phyloP scores from a whole-genome alignment of 225 moss, liverwort and hornwort genomes.

The Rhytidiadelphus loreus region DNA sequence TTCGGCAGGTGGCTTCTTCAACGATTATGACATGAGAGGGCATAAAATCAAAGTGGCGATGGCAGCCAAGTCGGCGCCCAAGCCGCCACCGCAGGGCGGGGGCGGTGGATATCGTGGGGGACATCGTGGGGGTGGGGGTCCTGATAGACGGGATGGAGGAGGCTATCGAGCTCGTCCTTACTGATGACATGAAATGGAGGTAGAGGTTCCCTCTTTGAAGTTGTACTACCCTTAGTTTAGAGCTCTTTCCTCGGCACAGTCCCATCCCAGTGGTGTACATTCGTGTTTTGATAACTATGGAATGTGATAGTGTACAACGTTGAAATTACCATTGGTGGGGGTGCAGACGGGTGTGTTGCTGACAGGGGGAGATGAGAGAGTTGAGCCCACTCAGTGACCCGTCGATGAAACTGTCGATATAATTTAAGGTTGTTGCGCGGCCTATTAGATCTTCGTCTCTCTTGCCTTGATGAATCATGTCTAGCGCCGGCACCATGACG shows the following conservation, averaged over 20 bases:
- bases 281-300: not conserved
- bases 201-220: not conserved
- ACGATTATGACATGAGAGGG: conserved; percentile 76
- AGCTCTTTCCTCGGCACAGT: not conserved
- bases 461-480: not conserved
- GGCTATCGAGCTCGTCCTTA: conserved; percentile 91
- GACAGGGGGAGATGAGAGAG: not conserved
- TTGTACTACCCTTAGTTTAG: not conserved
- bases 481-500: not conserved
- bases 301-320: not conserved
- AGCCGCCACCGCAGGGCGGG: conserved; percentile 50
- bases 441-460: not conserved
- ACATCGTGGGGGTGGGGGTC: conserved; percentile 56
- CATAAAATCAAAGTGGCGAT: conserved; percentile 90
- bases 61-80: conserved; percentile 94
- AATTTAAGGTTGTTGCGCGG: not conserved
- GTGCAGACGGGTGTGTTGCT: not conserved
- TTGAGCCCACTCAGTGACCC: not conserved
- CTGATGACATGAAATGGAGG: conserved; percentile 20
- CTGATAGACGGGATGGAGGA: conserved; percentile 88
- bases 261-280: not conserved
- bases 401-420: not conserved
- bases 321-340: not conserved
- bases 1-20: conserved; percentile 90
- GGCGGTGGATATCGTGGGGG: conserved; percentile 49